phyloP scores from a whole-genome alignment of 345 rosid species.

The Excoecaria cochinchinensis region DNA sequence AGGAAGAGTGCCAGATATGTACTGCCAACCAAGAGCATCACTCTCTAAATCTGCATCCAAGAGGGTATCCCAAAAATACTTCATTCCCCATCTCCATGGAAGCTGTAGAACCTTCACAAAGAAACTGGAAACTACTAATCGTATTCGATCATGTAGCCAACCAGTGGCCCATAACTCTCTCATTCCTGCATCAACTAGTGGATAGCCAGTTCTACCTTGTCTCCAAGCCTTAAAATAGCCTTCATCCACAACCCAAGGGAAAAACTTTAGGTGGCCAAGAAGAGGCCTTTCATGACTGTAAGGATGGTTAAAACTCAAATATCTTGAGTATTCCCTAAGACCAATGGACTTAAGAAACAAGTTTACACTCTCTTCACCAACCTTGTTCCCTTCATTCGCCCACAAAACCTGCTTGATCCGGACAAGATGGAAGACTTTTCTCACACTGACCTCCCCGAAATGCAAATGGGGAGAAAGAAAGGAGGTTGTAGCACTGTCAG shows the following conservation, averaged over 20 bases:
- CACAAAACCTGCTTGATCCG: constrained; percentile 87
- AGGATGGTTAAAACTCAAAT: constrained; percentile 94
- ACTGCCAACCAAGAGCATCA: constrained; percentile 99
- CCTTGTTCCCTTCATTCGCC: constrained; percentile 91
- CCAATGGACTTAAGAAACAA: constrained; percentile 95
- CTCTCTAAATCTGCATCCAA: constrained; percentile 96
- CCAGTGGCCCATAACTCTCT: constrained; percentile 98
- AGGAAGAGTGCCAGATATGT: constrained; percentile 89
- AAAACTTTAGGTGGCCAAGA: constrained; percentile 90
- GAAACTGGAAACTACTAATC: constrained; percentile 96
- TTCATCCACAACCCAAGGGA: constrained; percentile 88
- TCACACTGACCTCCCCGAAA: constrained; percentile 96
- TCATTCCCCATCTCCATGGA: constrained; percentile 99
- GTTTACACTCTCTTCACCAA: constrained; percentile 93
- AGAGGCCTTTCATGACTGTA: constrained; percentile 89
- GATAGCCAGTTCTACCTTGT: constrained; percentile 98
- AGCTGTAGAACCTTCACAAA: constrained; percentile 94
- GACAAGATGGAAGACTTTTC: constrained; percentile 91
- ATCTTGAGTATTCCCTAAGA: constrained; percentile 89
- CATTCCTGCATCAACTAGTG: constrained; percentile 98
- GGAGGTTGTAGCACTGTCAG: constrained; percentile 97
- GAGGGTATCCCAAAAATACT: constrained; percentile 98
- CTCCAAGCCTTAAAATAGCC: constrained; percentile 96
- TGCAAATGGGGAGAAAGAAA: constrained; percentile 95
- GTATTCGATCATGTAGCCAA: constrained; percentile 94